phyloP scores from a whole-genome alignment of 2,329 filamentous ascomycete species.

The Coleophoma cylindrospora region DNA sequence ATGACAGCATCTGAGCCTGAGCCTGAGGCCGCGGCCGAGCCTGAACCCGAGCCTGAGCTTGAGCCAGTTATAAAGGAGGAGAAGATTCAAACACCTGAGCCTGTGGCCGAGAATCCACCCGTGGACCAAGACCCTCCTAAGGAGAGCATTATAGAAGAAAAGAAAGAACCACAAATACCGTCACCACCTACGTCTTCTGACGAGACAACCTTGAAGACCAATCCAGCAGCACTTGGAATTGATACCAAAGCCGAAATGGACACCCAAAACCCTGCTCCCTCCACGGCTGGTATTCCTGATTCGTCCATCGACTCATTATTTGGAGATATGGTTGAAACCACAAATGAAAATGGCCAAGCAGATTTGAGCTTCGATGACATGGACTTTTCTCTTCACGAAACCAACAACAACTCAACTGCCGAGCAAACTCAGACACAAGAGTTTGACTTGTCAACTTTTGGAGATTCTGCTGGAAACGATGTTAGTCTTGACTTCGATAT shows the following conservation, averaged over 20 bases:
- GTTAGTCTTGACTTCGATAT: slow-evolving; percentile 32
- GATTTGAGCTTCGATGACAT: slow-evolving; percentile 21
- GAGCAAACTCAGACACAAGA: slow-evolving; percentile 18
- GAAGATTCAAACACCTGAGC: slow-evolving; percentile 9
- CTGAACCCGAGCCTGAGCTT: slow-evolving; percentile 13
- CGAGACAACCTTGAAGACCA: slow-evolving; percentile 5
- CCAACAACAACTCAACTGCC: slow-evolving; percentile 8
- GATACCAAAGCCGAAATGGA: slow-evolving; percentile 10
- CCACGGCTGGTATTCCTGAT: slow-evolving; percentile 13
- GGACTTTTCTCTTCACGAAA: slow-evolving; percentile 18
- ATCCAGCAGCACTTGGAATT: slow-evolving; percentile 19
- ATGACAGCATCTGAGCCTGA: slow-evolving; percentile 13
- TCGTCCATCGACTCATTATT: slow-evolving; percentile 23
- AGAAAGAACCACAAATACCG: slow-evolving; percentile 7
- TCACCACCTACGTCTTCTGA: slow-evolving; percentile 17
- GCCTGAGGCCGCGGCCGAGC: slow-evolving; percentile 5
- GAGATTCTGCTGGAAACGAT: slow-evolving; percentile 5
- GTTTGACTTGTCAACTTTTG: slow-evolving; percentile 25
- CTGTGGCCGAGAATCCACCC: background rate
- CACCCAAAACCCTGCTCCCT: slow-evolving; percentile 6
- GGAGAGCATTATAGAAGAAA: slow-evolving; percentile 4
- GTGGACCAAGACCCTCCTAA: slow-evolving; percentile 8
- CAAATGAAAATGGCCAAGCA: slow-evolving; percentile 1
- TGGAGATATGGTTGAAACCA: slow-evolving; percentile 11
- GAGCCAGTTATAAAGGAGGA: slow-evolving; percentile 14